phyloP scores from a whole-genome alignment of 495 filamentous ascomycete species.

The Tuber microsphaerosporum region DNA sequence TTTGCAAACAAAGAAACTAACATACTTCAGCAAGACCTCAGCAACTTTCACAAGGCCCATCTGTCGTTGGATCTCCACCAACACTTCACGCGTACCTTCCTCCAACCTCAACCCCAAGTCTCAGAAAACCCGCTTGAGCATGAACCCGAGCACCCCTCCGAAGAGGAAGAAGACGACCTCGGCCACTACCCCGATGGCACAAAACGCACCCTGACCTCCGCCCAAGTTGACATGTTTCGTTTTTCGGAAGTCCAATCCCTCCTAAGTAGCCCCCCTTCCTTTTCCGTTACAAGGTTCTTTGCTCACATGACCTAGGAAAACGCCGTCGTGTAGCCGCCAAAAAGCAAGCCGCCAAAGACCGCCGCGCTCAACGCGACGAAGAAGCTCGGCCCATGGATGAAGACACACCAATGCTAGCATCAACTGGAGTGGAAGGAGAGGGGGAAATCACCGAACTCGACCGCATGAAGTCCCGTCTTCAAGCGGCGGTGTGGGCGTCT shows the following conservation, averaged over 20 bases:
- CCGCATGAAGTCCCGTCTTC: constrained; percentile 25
- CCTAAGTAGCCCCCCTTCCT: constrained; percentile 40
- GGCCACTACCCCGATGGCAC: constrained; percentile 85
- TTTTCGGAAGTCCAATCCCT: constrained; percentile 78
- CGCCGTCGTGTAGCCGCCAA: constrained; percentile 21
- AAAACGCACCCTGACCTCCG: constrained; percentile 86
- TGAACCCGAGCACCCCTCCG: constrained; percentile 27
- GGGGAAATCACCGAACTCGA: constrained; percentile 9
- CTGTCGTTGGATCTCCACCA: constrained; percentile 48
- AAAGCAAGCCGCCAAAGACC: constrained; percentile 15
- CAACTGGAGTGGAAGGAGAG: background rate
- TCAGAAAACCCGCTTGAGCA: constrained; percentile 3
- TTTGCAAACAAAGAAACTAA: constrained; percentile 25
- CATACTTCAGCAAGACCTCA: constrained; percentile 59
- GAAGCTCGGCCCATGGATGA: constrained; percentile 7
- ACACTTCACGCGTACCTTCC: constrained; percentile 50
- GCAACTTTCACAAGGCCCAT: constrained; percentile 60
- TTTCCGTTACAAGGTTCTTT: background rate
- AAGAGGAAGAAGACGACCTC: constrained; percentile 50
- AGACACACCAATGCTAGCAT: constrained; percentile 12
- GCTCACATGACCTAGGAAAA: constrained; percentile 13
- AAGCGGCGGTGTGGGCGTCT: constrained; percentile 39
- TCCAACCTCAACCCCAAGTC: constrained; percentile 40
- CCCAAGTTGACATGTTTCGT: constrained; percentile 82
- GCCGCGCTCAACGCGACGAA: constrained; percentile 5